Evolutionary conservation across 176 grass and related monocot species (phyloP), one percentile per base, ranked within the genome.

Genomic region (Avena insularis): DNA sequence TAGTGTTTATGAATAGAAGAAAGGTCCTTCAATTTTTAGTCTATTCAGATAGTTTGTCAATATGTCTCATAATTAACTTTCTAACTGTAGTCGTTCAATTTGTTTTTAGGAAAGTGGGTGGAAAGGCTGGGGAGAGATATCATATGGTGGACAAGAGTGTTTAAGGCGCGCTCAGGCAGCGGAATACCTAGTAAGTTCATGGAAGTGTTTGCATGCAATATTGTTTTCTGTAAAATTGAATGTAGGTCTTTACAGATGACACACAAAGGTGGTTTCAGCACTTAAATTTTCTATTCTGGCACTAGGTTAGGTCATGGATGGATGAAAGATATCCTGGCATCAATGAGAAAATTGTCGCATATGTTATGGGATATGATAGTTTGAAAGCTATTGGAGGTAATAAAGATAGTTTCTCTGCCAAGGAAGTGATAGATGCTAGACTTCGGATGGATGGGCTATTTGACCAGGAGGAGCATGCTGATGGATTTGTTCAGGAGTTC

Each of bases 91-190:
- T 60, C 4, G 0, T 76, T 77, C 19, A 77, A 47, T 40, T 21
- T 40, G 55, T 78, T 85, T 74, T 60, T 81, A 95, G 96, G 90
- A 90, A 78, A 88, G 75, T 87, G 96, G 96, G 90, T 98, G 91
- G 91, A 98, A 98, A 94, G 86, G 93, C 15, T 95, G 93, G 96
- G 96, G 96, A 88, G 93, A 98, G 82, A 92, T 98, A 89, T 98
- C 96, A 68, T 98, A 95, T 51, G 93, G 92, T 79, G 96, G 93
- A 6, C 89, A 80, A 82, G 84, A 53, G 65, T 98, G 93, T 85
- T 74, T 98, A 72, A 92, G 73, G 85, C 93, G 93, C 54, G 90
- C 96, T 85, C 90, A 98, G 75, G 88, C 88, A 86, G 93, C 96
- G 84, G 93, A 98, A 78, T 95, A 90, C 91, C 78, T 98, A 56